Evolutionary conservation across 352 stramenopile genomes (phyloP).

Genomic region (Aphanomyces euteiches): DNA sequence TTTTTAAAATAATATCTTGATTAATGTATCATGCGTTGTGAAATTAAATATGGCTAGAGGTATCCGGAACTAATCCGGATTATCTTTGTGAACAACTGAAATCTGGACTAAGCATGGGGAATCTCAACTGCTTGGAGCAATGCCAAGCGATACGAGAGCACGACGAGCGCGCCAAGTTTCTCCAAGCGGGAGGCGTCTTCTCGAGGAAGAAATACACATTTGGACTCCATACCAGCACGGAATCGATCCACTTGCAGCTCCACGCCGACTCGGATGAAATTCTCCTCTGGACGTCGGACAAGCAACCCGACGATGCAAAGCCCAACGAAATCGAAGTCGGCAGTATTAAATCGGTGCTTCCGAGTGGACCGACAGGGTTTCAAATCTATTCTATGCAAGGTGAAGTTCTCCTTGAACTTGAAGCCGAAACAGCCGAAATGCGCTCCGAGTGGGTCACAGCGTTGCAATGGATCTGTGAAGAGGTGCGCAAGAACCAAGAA

Average conservation of each 20-base stretch:
- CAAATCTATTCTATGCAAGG: slow-evolving; percentile 56
- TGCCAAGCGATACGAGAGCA: slow-evolving; percentile 64
- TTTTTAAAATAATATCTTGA: no score
- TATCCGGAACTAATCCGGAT: not conserved
- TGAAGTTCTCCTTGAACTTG: slow-evolving; percentile 63
- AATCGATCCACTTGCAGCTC: slow-evolving; percentile 61
- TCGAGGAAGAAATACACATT: slow-evolving; percentile 74
- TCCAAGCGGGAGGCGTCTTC: slow-evolving; percentile 59
- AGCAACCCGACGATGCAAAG: slow-evolving; percentile 14
- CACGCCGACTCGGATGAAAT: slow-evolving; percentile 41
- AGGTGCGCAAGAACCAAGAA: slow-evolving; percentile 39
- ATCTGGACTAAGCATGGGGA: slow-evolving; percentile 46
- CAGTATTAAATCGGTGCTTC: slow-evolving; percentile 42
- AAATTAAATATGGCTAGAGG: not conserved
- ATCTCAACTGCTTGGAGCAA: slow-evolving; percentile 78
- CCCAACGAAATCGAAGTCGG: slow-evolving; percentile 38
- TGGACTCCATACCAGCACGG: slow-evolving; percentile 54
- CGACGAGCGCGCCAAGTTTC: slow-evolving; percentile 57
- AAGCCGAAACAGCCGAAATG: slow-evolving; percentile 57
- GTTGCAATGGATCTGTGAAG: slow-evolving; percentile 71
- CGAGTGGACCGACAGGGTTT: slow-evolving; percentile 43
- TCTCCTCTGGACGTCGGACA: slow-evolving; percentile 52
- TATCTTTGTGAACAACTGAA: not conserved
- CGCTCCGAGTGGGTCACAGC: slow-evolving; percentile 69
- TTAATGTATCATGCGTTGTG: no score